Percentiles rank a stretch among this genome's conserved stretches.
These are phyloP conservation scores for Chlorella variabilis DNA, from an alignment of 163 green algal genomes.

Conservation along the genomic window DNA sequence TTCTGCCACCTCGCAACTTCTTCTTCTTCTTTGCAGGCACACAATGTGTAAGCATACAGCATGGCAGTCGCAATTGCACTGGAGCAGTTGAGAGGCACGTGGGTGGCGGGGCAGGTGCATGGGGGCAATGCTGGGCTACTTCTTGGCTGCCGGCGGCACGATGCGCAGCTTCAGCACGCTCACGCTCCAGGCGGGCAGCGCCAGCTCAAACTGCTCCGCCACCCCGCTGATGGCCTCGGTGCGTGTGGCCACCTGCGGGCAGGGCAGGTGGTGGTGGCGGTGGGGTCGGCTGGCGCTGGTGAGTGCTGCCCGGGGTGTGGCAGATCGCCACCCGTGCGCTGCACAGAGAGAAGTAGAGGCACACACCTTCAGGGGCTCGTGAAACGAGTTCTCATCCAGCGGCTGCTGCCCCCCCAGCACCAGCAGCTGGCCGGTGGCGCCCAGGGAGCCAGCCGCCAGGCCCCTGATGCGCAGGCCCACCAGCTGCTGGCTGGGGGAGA, in stretches of 20 bases:
- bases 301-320: no score
- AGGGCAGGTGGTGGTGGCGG: background rate
- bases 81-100: no score
- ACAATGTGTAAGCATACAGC: no score
- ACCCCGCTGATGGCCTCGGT: background rate
- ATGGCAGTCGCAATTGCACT: no score
- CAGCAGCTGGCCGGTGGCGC: background rate
- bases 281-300: no score
- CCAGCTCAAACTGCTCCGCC: background rate
- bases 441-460: background rate
- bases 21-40: no score
- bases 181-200: background rate
- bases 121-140: no score
- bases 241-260: background rate
- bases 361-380: conserved; percentile 31
- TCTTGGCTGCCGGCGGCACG: background rate
- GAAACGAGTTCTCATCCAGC: conserved; percentile 46
- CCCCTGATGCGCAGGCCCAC: background rate
- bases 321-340: background rate
- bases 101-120: no score
- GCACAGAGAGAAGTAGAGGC: background rate
- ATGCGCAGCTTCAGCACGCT: background rate
- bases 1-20: no score
- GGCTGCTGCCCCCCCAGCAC: conserved; percentile 23
- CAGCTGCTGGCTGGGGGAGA: background rate